phyloP scores from a whole-genome alignment of 2,329 filamentous ascomycete species.

The Colletotrichum aenigma region DNA sequence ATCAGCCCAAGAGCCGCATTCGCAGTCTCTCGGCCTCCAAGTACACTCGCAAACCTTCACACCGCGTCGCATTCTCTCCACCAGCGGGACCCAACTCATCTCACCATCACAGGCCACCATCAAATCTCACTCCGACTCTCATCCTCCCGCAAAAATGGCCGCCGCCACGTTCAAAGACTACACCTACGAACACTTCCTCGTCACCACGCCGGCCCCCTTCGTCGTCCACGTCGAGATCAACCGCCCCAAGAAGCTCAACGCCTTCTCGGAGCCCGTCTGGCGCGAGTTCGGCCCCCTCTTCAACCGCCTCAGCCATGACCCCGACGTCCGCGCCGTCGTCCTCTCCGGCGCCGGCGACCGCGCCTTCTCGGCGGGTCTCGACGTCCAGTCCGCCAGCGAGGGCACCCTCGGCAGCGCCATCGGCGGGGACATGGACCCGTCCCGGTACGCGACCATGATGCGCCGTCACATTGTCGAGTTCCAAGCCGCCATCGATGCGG shows the following conservation, averaged over 20 bases:
- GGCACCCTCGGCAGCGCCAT: slow-evolving; percentile 42
- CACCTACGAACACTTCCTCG: slow-evolving; percentile 70
- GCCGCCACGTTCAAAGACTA: slow-evolving; percentile 33
- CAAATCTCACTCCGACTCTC: neutral
- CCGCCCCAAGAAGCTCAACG: slow-evolving; percentile 84
- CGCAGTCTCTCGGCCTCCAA: neutral
- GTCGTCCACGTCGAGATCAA: slow-evolving; percentile 95
- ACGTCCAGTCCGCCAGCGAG: slow-evolving; percentile 71
- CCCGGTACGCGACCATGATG: slow-evolving; percentile 65
- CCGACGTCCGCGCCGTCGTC: slow-evolving; percentile 76
- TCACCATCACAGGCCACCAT: neutral
- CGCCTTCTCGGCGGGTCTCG: slow-evolving; percentile 86
- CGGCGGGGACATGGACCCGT: slow-evolving; percentile 53
- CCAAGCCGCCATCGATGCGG: slow-evolving; percentile 75
- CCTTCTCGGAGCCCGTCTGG: slow-evolving; percentile 88
- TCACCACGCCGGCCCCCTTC: slow-evolving; percentile 72
- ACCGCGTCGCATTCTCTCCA: neutral
- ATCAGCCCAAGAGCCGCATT: neutral
- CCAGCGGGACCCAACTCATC: neutral
- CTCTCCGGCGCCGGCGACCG: slow-evolving; percentile 81
- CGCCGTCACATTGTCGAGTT: slow-evolving; percentile 78
- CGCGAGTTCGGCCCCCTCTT: slow-evolving; percentile 78
- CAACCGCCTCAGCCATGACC: slow-evolving; percentile 70
- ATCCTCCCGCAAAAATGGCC: slow-evolving; percentile 2
- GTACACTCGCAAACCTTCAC: neutral